These are phyloP conservation scores for Crassisporium funariophilum DNA, from an alignment of 768 basidiomycete genomes.

Conservation along the genomic window DNA sequence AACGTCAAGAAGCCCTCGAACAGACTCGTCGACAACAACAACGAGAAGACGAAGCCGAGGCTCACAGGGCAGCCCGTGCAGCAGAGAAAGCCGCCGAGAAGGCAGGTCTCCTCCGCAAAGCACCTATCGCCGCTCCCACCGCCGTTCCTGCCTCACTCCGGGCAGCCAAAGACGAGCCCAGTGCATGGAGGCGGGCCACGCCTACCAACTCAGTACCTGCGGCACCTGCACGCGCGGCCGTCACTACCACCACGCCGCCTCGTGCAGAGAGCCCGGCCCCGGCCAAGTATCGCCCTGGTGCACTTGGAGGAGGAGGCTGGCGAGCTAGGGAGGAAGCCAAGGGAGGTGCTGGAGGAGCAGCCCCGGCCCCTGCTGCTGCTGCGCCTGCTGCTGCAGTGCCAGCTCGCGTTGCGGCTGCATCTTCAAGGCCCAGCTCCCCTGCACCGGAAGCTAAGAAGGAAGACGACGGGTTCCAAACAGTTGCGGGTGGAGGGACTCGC, in stretches of 20 bases:
- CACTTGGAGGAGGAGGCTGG: constrained; percentile 55
- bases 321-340: constrained; percentile 56
- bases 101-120: constrained; percentile 27
- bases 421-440: constrained; percentile 37
- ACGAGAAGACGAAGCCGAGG: constrained; percentile 74
- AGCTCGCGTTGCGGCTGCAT: constrained; percentile 26
- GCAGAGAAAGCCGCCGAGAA: constrained; percentile 39
- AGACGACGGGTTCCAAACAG: constrained; percentile 74
- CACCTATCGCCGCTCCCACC: constrained; percentile 27
- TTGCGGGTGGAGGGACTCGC: constrained; percentile 23
- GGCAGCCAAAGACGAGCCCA: constrained; percentile 15
- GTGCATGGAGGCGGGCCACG: constrained; percentile 18
- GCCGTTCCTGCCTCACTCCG: constrained; percentile 20
- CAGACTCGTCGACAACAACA: constrained; percentile 59
- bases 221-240: constrained; percentile 12
- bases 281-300: constrained; percentile 48
- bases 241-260: constrained; percentile 36
- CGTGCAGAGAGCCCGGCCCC: constrained; percentile 61
- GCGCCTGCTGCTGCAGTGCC: neutral
- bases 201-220: constrained; percentile 8
- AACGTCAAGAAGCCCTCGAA: constrained; percentile 53
- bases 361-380: constrained; percentile 6
- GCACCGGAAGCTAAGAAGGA: constrained; percentile 51
- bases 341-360: constrained; percentile 13
- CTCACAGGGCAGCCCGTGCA: constrained; percentile 46